Evolutionary conservation across 352 stramenopile genomes (phyloP), one percentile per base, ranked within the genome.

Genomic region (Globisporangium nagaii): DNA sequence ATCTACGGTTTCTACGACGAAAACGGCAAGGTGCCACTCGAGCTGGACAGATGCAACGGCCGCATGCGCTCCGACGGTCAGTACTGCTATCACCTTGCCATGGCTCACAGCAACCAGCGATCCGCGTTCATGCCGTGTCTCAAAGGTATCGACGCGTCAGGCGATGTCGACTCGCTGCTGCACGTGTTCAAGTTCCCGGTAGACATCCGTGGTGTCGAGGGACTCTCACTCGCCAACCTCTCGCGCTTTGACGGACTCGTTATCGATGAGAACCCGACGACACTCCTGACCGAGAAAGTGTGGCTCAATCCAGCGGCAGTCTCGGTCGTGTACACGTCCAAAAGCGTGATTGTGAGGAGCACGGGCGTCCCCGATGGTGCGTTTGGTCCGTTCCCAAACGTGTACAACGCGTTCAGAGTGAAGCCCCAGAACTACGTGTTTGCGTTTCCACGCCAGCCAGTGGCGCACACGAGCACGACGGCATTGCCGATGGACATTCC

Each of bases 361-460:
- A 87, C 60, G 0, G 81, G 76, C 2, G 62, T 88, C 1, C 81
- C 81, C 20, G 41, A 71, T 32, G 81, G 68, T 0, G 27, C 35
- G 1, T 85, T 66, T 32, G 81, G 78, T 0, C 76, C 79, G 12
- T 91, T 91, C 30, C 79, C 81, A 2, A 91, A 88, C 49, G 51
- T 50, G 12, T 83, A 87, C 62, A 91, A 88, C 43, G 60, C 27
- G 0, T 73, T 68, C 53, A 36, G 27, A 4, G 62, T 91, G 12
- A 59, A 65, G 2, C 52, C 68, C 4, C 78, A 89, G 65, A 66
- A 88, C 60, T 86, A 91, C 41, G 64, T 79, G 2, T 91, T 91
- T 44, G 56, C 71, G 11, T 70, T 91, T 17, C 76, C 81, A 12
- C 63, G 78, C 2, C 61, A 78, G 27, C 78, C 81, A 2, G 30